Evolutionary conservation across 2,329 filamentous ascomycete species (phyloP).

Genomic region (Trichoderma atrobrunneum): DNA sequence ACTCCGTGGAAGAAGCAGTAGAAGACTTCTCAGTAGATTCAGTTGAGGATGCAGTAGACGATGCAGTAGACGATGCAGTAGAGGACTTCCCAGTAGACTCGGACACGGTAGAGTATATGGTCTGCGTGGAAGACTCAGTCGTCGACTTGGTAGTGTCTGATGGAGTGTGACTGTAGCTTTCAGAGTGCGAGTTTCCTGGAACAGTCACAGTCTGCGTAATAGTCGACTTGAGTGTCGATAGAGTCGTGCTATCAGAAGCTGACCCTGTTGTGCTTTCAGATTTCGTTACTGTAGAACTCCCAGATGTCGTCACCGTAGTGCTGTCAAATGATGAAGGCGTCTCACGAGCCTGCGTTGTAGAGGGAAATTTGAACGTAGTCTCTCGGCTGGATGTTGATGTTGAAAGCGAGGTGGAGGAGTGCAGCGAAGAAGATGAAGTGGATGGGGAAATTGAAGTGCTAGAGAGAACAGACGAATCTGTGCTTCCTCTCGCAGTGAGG

Average conservation of each 20-base stretch:
- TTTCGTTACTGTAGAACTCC: not conserved
- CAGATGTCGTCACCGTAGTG: not conserved
- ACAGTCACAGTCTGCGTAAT: slow-evolving; percentile 16
- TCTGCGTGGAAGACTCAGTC: not conserved
- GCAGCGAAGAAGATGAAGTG: not conserved
- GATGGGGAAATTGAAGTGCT: not conserved
- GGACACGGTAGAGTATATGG: not conserved
- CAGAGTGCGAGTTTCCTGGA: not conserved
- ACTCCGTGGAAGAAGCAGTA: not conserved
- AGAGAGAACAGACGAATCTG: not conserved
- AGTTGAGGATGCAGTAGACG: not conserved
- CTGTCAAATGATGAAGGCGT: not conserved
- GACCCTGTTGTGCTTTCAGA: not conserved
- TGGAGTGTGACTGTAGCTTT: not conserved
- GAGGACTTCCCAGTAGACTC: not conserved
- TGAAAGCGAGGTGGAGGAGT: not conserved
- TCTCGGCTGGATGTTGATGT: not conserved
- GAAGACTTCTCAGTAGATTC: not conserved
- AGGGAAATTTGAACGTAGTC: not conserved
- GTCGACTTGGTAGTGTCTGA: not conserved
- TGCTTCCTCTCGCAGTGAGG: not conserved
- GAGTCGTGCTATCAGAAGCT: not conserved
- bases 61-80: not conserved
- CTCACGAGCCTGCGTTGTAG: not conserved
- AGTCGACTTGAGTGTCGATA: not conserved